These are phyloP conservation scores for Rutstroemia sp. DNA, from an alignment of 2,329 filamentous ascomycete genomes.

Conservation along the genomic window DNA sequence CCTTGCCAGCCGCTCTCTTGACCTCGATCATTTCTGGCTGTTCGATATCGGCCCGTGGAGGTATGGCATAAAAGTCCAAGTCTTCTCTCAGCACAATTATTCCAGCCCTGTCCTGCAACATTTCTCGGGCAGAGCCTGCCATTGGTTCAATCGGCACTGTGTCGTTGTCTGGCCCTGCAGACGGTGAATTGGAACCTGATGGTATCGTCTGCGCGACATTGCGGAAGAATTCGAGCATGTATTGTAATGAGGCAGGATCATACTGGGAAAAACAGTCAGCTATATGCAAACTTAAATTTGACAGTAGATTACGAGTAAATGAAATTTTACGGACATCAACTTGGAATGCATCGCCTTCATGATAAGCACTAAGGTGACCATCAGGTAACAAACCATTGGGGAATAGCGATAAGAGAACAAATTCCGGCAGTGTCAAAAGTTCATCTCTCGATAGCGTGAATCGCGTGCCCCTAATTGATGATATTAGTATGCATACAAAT, in stretches of 20 bases:
- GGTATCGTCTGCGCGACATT: conserved; percentile 95
- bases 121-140: conserved; percentile 61
- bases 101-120: conserved; percentile 80
- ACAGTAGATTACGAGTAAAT: conserved; percentile 26
- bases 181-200: conserved; percentile 59
- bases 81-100: conserved; percentile 97
- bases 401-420: conserved; percentile 94
- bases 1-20: conserved; percentile 82
- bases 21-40: conserved; percentile 91
- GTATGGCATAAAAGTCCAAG: conserved; percentile 95
- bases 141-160: conserved; percentile 66
- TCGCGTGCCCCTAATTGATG: conserved; percentile 64
- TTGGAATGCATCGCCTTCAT: conserved; percentile 89
- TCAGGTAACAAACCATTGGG: conserved; percentile 97
- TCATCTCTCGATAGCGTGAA: conserved; percentile 95
- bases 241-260: conserved; percentile 90
- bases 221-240: conserved; percentile 99
- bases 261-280: conserved; percentile 59
- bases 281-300: conserved; percentile 35
- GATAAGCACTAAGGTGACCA: conserved; percentile 87
- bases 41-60: conserved; percentile 74
- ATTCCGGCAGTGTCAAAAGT: conserved; percentile 90
- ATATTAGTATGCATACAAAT: conserved; percentile 23
- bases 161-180: conserved; percentile 55
- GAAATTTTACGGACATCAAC: conserved; percentile 73